Percentiles rank a stretch among this genome's conserved stretches.
These are phyloP conservation scores for Rhizophora mangle DNA, from an alignment of 345 rosid species.

Conservation along the genomic window DNA sequence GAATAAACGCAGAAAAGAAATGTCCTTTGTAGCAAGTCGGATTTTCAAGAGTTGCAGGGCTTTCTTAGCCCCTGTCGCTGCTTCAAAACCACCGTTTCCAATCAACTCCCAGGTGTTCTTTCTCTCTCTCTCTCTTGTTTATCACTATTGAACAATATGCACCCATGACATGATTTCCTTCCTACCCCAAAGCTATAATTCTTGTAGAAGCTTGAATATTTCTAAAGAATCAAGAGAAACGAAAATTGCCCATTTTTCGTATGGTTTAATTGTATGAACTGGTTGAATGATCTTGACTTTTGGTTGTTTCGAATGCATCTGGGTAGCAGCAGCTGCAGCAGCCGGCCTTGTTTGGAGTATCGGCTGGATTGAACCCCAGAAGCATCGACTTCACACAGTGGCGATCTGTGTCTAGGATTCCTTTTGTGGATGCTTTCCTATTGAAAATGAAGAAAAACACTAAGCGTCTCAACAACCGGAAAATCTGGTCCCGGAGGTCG, in stretches of 20 bases:
- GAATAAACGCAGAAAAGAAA: too few species aligned
- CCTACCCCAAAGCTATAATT: background rate
- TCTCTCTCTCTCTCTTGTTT: background rate
- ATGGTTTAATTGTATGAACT: background rate
- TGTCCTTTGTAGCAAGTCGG: too few species aligned
- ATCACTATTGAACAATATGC: background rate
- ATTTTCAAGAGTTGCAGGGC: background rate
- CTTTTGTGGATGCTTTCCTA: slow-evolving; percentile 41
- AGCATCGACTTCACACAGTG: background rate
- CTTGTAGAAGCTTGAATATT: background rate
- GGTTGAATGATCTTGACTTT: background rate
- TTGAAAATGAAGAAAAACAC: slow-evolving; percentile 27
- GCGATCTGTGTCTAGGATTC: slow-evolving; percentile 18
- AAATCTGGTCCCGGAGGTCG: slow-evolving; percentile 39
- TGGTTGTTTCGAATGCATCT: too few species aligned
- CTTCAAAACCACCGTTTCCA: background rate
- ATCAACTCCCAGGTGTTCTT: background rate
- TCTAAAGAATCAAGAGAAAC: background rate
- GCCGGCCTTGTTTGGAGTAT: background rate
- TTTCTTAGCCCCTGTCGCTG: background rate
- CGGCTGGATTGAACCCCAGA: background rate
- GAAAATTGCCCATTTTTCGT: background rate
- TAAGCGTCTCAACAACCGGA: slow-evolving; percentile 28
- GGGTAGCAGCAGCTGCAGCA: background rate
- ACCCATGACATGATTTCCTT: background rate